A percentile compares a stretch with the other conserved stretches of the same genome.
Conservation (phyloP, 495 filamentous ascomycete species). For the Lasiosphaeris hirsuta region DNA sequence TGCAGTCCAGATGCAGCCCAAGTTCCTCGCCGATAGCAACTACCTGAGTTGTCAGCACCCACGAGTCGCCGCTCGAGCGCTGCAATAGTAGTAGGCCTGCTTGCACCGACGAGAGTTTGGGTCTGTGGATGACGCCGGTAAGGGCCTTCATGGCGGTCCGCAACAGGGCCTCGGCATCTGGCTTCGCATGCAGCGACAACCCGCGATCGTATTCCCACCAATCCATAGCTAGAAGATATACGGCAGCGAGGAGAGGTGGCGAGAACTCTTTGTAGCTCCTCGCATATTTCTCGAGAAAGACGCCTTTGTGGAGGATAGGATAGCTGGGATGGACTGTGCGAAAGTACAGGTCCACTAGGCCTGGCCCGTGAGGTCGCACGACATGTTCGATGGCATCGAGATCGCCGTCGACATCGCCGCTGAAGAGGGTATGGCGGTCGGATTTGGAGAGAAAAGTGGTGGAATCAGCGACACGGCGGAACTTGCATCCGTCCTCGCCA, state of each 20-base stretch:
- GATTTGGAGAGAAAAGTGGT: conserved; percentile 64
- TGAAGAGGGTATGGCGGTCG: conserved; percentile 42
- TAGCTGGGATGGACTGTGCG: conserved; percentile 71
- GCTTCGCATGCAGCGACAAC: conserved; percentile 49
- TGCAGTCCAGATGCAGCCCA: conserved; percentile 68
- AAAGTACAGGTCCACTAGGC: conserved; percentile 70
- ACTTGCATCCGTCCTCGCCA: conserved; percentile 39
- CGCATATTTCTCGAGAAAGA: conserved; percentile 67
- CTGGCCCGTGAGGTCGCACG: conserved; percentile 65
- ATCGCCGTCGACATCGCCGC: conserved; percentile 47
- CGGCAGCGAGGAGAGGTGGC: conserved; percentile 66
- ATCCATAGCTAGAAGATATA: conserved; percentile 72
- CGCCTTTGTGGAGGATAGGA: conserved; percentile 70
- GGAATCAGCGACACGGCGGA: conserved; percentile 61
- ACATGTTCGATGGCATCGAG: conserved; percentile 64
- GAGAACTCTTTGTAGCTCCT: conserved; percentile 62
- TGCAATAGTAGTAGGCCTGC: conserved; percentile 74
- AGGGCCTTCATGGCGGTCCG: conserved; percentile 61
- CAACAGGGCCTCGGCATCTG: conserved; percentile 62
- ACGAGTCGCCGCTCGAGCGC: conserved; percentile 54
- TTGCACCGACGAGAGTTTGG: conserved; percentile 74
- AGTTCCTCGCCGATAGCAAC: conserved; percentile 65
- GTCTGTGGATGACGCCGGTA: conserved; percentile 59
- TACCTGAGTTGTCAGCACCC: conserved; percentile 67
- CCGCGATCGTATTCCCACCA: conserved; percentile 63